Evolutionary conservation across 306 rosid genomes (phyloP).

Genomic region (Cucurbita ficifolia): DNA sequence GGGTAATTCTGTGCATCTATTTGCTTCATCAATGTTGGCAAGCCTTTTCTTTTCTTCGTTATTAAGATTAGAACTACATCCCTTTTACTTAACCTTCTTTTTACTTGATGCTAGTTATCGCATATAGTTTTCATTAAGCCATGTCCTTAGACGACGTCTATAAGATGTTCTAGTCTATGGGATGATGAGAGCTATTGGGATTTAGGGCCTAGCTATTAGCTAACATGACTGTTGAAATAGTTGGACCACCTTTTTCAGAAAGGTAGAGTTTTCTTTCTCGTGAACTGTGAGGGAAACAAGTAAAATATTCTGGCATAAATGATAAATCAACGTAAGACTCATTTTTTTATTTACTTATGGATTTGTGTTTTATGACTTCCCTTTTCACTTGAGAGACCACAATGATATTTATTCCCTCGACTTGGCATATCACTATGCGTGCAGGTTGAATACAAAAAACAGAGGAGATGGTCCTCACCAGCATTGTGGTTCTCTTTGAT

Average conservation of each 20-base stretch:
- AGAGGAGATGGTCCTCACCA: slow-evolving; percentile 40
- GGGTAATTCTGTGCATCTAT: slow-evolving; percentile 33
- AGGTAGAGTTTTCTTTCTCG: neutral
- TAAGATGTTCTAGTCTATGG: neutral
- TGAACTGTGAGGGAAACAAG: neutral
- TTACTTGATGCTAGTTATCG: neutral
- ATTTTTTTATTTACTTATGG: slow-evolving; percentile 7
- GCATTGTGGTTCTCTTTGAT: slow-evolving; percentile 63
- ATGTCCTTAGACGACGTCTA: neutral
- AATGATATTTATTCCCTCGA: neutral
- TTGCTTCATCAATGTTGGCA: neutral
- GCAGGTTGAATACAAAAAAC: slow-evolving; percentile 53
- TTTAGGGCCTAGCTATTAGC: neutral
- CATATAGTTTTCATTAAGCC: neutral
- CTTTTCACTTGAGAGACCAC: neutral
- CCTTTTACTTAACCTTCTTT: neutral
- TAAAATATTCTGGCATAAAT: neutral
- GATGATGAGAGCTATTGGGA: neutral
- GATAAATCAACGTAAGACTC: neutral
- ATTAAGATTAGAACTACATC: neutral
- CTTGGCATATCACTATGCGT: slow-evolving; percentile 3
- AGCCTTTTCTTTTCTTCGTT: neutral
- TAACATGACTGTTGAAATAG: neutral
- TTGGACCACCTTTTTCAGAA: neutral
- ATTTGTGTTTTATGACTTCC: slow-evolving; percentile 6